A percentile compares a stretch with the other conserved stretches of the same genome.
phyloP scores from a whole-genome alignment of 2,329 filamentous ascomycete genomes.

The Hypoxylon sp. region DNA sequence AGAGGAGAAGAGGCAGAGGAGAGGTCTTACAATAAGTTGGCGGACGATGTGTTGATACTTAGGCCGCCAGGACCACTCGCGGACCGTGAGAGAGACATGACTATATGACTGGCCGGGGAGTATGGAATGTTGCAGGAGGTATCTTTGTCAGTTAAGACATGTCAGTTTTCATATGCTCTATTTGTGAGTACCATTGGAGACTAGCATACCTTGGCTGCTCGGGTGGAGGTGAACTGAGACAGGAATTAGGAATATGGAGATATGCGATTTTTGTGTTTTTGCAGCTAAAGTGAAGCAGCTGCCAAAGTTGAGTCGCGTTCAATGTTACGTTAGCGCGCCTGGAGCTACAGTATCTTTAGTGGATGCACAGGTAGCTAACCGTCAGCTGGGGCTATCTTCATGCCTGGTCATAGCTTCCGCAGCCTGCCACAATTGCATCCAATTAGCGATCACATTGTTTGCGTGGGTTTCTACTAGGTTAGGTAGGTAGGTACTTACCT shows the following conservation, averaged over 20 bases:
- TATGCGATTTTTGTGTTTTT: constrained; percentile 12
- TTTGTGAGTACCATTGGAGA: constrained; percentile 7
- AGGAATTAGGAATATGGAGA: not conserved
- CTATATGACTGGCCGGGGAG: not conserved
- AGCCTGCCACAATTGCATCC: constrained; percentile 1
- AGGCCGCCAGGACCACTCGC: constrained; percentile 70
- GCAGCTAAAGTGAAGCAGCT: not conserved
- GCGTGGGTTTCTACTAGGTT: not conserved
- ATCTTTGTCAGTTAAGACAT: not conserved
- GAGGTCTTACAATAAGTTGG: constrained; percentile 64
- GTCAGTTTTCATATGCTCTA: not conserved
- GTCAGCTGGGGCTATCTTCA: not conserved
- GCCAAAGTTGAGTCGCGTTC: constrained; percentile 25
- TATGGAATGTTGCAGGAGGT: constrained; percentile 13
- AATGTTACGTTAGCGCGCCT: constrained; percentile 22
- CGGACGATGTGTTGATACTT: constrained; percentile 72
- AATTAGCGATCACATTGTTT: not conserved
- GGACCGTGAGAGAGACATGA: constrained; percentile 66
- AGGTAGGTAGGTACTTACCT: not conserved
- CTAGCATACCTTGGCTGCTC: constrained; percentile 5
- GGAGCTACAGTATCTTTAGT: not conserved
- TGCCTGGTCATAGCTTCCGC: constrained; percentile 16
- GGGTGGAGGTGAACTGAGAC: not conserved
- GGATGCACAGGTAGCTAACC: not conserved
- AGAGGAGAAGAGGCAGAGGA: constrained; percentile 1